phyloP scores from a whole-genome alignment of 176 grass and related monocot genomes.

The Pharus latifolius region DNA sequence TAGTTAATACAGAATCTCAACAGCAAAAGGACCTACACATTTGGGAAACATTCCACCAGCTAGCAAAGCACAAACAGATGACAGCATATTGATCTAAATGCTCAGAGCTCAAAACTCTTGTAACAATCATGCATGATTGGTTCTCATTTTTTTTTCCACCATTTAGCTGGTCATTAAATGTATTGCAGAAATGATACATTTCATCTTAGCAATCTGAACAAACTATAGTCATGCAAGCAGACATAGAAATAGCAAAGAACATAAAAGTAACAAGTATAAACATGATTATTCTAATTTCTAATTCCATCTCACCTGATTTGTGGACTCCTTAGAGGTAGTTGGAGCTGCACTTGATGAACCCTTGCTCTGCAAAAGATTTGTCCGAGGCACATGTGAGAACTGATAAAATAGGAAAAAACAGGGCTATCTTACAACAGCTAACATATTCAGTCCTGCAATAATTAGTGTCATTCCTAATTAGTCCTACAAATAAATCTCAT shows the following conservation, averaged over 20 bases:
- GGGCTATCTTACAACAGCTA: no score
- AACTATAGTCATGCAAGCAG: background rate
- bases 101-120: background rate
- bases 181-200: background rate
- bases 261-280: background rate
- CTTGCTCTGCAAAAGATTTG: constrained; percentile 32
- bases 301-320: constrained; percentile 3
- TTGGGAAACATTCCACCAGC: background rate
- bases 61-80: background rate
- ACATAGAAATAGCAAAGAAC: background rate
- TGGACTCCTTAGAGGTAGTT: constrained; percentile 4
- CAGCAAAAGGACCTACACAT: background rate
- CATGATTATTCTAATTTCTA: background rate
- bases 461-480: no score
- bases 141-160: background rate
- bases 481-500: no score
- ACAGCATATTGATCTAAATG: background rate
- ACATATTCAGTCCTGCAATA: no score
- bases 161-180: background rate
- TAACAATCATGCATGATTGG: background rate
- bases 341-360: constrained; percentile 36
- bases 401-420: background rate
- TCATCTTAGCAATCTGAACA: no score
- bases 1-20: background rate
- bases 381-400: background rate